Conservation (phyloP, 495 filamentous ascomycete species). For the Talaromyces trachyspermus region DNA sequence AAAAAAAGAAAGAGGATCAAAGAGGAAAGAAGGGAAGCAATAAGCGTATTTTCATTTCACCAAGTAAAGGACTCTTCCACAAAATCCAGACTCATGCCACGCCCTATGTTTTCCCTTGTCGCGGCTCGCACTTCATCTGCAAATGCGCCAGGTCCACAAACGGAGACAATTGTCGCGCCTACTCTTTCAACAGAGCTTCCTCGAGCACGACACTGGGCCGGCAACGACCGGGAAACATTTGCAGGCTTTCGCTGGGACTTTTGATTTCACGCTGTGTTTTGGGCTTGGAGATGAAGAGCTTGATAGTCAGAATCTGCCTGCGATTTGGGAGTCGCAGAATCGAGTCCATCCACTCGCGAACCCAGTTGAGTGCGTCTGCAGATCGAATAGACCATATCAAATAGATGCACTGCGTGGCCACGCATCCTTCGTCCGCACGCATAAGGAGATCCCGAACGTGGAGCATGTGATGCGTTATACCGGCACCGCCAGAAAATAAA, state of each 20-base stretch:
- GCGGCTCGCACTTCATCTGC: slow-evolving; percentile 79
- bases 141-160: slow-evolving; percentile 85
- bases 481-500: slow-evolving; percentile 80
- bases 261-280: slow-evolving; percentile 72
- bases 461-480: slow-evolving; percentile 81
- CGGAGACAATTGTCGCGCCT: slow-evolving; percentile 76
- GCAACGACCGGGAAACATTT: slow-evolving; percentile 77
- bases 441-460: slow-evolving; percentile 68
- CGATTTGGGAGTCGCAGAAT: slow-evolving; percentile 79
- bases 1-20: background rate
- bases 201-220: slow-evolving; percentile 56
- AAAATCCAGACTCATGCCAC: slow-evolving; percentile 71
- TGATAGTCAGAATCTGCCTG: slow-evolving; percentile 72
- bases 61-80: slow-evolving; percentile 93
- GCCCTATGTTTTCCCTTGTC: slow-evolving; percentile 56
- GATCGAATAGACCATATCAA: slow-evolving; percentile 88
- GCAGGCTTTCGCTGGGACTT: slow-evolving; percentile 71
- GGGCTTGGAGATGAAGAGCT: slow-evolving; percentile 86
- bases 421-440: slow-evolving; percentile 59
- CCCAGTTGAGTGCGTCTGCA: slow-evolving; percentile 87
- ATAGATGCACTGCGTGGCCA: slow-evolving; percentile 70
- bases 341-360: slow-evolving; percentile 90
- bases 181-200: slow-evolving; percentile 69
- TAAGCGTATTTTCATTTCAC: slow-evolving; percentile 27
- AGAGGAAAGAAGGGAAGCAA: slow-evolving; percentile 5